Evolutionary conservation across 2,329 filamentous ascomycete genomes (phyloP).

Genomic region (Aspergillus aculeatinus): DNA sequence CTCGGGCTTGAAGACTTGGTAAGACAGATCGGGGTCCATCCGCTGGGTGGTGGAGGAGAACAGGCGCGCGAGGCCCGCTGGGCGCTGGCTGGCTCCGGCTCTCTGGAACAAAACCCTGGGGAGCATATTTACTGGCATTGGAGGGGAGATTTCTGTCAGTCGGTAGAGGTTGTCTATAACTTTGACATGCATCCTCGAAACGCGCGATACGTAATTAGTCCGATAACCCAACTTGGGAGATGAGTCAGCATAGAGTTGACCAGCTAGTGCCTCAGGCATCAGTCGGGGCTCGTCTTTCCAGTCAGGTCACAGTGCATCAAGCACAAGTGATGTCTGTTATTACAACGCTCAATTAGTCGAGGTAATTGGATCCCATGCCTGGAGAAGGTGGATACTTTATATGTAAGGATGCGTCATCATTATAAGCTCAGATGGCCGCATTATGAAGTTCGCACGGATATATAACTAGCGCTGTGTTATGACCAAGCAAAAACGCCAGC

Average conservation of each 20-base stretch:
- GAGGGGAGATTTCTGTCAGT: background rate
- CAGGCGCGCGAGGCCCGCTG: background rate
- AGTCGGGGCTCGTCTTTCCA: too few relatives aligned
- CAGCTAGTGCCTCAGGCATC: background rate
- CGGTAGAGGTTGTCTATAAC: background rate
- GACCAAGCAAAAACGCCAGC: too few relatives aligned
- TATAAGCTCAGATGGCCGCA: too few relatives aligned
- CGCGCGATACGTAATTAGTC: background rate
- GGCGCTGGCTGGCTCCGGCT: background rate
- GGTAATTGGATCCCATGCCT: too few relatives aligned
- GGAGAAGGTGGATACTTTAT: too few relatives aligned
- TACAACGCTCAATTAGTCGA: too few relatives aligned
- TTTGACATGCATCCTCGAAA: background rate
- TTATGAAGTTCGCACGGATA: too few relatives aligned
- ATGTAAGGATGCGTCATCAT: too few relatives aligned
- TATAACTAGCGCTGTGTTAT: too few relatives aligned
- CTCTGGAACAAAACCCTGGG: background rate
- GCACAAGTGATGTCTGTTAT: too few relatives aligned
- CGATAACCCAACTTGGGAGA: background rate
- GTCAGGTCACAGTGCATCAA: too few relatives aligned
- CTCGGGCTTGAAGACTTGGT: conserved; percentile 39
- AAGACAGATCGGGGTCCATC: conserved; percentile 28
- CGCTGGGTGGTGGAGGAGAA: background rate
- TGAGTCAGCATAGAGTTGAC: background rate
- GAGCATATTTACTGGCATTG: background rate